Evolutionary conservation across 2,329 filamentous ascomycete species (phyloP).

Genomic region (Aureobasidium sp.): DNA sequence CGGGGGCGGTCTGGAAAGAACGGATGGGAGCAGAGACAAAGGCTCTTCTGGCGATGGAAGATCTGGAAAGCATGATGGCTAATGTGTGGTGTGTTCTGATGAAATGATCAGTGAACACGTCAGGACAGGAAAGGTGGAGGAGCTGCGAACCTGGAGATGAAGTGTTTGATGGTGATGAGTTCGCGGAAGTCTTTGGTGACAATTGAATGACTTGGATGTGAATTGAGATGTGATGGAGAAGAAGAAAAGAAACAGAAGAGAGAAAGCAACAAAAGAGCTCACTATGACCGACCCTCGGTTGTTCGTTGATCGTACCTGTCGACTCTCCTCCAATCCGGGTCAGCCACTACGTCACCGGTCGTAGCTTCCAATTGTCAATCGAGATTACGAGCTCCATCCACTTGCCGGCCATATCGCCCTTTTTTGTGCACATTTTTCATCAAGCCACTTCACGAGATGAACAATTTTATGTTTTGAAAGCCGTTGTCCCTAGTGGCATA

Average conservation of each 20-base stretch:
- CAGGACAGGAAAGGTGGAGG: background rate
- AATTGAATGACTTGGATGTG: background rate
- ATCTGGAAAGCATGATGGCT: slow-evolving; percentile 13
- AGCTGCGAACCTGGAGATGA: background rate
- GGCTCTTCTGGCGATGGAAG: slow-evolving; percentile 25
- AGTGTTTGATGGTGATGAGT: background rate
- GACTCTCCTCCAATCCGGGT: slow-evolving; percentile 6
- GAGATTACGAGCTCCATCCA: slow-evolving; percentile 6
- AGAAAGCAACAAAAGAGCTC: slow-evolving; percentile 4
- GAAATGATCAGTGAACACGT: background rate
- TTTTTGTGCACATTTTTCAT: background rate
- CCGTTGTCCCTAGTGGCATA: background rate
- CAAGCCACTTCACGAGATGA: background rate
- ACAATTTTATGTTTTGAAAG: background rate
- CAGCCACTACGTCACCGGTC: background rate
- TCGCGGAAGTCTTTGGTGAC: background rate
- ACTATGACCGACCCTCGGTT: slow-evolving; percentile 10
- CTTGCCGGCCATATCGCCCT: slow-evolving; percentile 3
- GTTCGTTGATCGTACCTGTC: slow-evolving; percentile 7
- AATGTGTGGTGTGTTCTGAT: background rate
- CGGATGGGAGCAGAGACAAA: slow-evolving; percentile 24
- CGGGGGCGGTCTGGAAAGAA: slow-evolving; percentile 33
- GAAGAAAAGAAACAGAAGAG: slow-evolving; percentile 6
- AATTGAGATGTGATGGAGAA: slow-evolving; percentile 3
- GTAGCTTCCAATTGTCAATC: slow-evolving; percentile 5